Percentiles rank a stretch among this genome's conserved stretches.
phyloP scores from a whole-genome alignment of 441 rosid species.

The Gossypium davidsonii region DNA sequence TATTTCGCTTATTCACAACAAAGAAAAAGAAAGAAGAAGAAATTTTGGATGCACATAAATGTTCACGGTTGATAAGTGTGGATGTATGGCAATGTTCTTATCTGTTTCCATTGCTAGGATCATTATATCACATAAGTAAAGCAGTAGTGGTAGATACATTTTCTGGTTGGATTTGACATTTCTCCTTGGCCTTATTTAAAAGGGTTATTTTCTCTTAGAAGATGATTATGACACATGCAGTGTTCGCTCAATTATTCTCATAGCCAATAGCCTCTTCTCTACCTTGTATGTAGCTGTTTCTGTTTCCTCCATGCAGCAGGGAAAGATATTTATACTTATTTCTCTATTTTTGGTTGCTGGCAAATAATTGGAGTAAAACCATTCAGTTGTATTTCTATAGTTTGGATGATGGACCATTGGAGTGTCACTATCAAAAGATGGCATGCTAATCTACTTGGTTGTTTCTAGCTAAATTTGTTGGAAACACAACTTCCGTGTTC shows the following conservation, averaged over 20 bases:
- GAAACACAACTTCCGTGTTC: neutral
- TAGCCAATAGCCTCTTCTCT: neutral
- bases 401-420: neutral
- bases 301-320: neutral
- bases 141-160: neutral
- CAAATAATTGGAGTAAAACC: neutral
- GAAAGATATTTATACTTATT: neutral
- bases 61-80: neutral
- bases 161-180: neutral
- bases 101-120: neutral
- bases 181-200: neutral
- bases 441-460: neutral
- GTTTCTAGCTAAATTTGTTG: neutral
- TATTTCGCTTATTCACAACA: neutral
- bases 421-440: neutral
- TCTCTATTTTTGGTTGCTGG: neutral
- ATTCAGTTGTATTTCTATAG: neutral
- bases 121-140: neutral
- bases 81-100: neutral
- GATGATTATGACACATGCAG: neutral
- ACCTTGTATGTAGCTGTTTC: neutral
- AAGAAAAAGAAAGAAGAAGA: neutral
- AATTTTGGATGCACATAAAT: neutral
- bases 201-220: neutral
- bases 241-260: neutral